Percentiles rank a stretch among this genome's conserved stretches.
Conservation (phyloP, 2,329 filamentous ascomycete species). For the Aspergillus terreus region DNA sequence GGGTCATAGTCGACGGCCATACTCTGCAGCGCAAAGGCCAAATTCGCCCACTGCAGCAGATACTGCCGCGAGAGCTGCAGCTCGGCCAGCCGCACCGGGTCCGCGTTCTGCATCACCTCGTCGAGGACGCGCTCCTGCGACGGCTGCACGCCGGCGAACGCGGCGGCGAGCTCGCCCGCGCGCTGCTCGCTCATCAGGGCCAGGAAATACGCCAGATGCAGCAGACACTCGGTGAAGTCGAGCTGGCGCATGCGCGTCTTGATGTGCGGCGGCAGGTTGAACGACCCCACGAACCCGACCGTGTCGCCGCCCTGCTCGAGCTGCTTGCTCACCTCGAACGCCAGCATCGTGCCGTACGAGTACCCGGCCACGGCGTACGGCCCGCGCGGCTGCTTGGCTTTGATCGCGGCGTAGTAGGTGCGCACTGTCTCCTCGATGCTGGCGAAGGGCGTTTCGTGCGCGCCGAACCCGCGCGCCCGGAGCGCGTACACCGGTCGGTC, state of each 20-base stretch:
- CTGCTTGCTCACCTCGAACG: constrained; percentile 49
- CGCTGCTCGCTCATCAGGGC: constrained; percentile 34
- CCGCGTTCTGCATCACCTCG: constrained; percentile 7
- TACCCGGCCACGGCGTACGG: constrained; percentile 54
- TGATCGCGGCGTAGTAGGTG: constrained; percentile 42
- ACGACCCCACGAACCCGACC: constrained; percentile 44
- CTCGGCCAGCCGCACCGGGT: constrained; percentile 12
- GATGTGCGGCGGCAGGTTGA: constrained; percentile 52
- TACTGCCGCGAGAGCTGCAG: constrained; percentile 23
- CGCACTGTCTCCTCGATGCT: constrained; percentile 38
- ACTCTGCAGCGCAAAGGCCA: constrained; percentile 27
- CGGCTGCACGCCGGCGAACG: background rate
- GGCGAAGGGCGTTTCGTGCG: constrained; percentile 34
- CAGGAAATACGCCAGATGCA: constrained; percentile 43
- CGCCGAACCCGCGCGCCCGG: constrained; percentile 15
- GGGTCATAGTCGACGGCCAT: constrained; percentile 46
- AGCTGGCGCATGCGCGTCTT: constrained; percentile 42
- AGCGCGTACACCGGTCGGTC: constrained; percentile 17
- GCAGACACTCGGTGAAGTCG: constrained; percentile 36
- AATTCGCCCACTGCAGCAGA: constrained; percentile 5
- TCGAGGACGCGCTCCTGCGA: constrained; percentile 12
- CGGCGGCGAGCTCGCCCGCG: background rate
- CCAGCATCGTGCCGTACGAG: constrained; percentile 48
- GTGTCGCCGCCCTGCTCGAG: constrained; percentile 37
- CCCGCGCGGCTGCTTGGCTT: constrained; percentile 42